Evolutionary conservation across 2,329 filamentous ascomycete genomes (phyloP), one percentile per base, ranked within the genome.

Genomic region (Pezicula radicicola): DNA sequence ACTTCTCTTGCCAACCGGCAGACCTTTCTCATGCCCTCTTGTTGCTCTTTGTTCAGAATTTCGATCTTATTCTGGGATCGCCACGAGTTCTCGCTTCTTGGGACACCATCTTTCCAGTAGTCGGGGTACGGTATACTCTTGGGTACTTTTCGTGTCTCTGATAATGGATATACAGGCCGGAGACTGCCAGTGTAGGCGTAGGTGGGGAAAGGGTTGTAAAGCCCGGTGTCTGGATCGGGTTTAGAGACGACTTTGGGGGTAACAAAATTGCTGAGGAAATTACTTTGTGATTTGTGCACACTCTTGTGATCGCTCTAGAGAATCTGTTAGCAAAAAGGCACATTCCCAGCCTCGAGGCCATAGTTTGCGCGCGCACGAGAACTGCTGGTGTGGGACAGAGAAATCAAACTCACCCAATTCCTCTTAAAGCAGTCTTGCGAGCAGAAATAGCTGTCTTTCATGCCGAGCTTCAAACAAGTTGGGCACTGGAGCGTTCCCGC

Each of bases 401-500:
- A 15, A 40, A 28, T 19, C 25, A 19, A 25, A 58, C 83, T 63
- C 84, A 97, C 94, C 94, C 94, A 99, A 77, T 91, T 99, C 72
- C 85, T 87, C 80, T 97, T 97, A 76, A 99, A 99, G 78, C 94
- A 99, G 63, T 97, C 94, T 72, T 99, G 94, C 27, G 91, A 91
- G 77, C 94, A 99, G 75, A 97, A 99, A 74, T 85, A 97, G 75
- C 91, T 96, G 66, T 94, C 90, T 68, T 92, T 85, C 63, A 85
- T 87, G 49, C 88, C 89, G 42, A 92, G 76, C 74, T 96, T 97
- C 65, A 97, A 79, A 70, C 94, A 99, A 46, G 90, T 97, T 50
- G 94, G 94, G 72, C 94, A 99, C 71, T 97, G 92, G 44, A 99
- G 76, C 49, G 85, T 78, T 55, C 90, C 87, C 52, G 92, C 92